phyloP scores from a whole-genome alignment of 768 basidiomycete genomes.

The Boletus huronensis region DNA sequence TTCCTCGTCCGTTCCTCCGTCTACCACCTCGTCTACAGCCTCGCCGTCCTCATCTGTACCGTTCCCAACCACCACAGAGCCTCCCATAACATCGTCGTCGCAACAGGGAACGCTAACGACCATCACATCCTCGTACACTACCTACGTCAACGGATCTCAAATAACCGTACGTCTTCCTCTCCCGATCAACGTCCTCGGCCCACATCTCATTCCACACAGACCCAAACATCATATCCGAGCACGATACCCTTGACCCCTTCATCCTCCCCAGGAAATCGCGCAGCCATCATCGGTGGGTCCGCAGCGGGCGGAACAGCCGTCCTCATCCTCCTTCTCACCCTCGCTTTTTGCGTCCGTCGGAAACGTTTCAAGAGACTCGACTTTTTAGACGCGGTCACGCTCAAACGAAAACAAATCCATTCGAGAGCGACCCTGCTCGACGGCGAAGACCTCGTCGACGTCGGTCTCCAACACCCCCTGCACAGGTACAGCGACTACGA shows the following conservation, averaged over 20 bases:
- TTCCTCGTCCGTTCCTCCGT: not conserved
- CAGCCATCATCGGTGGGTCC: constrained; percentile 41
- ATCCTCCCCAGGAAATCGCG: constrained; percentile 23
- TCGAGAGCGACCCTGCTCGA: constrained; percentile 23
- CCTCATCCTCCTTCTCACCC: constrained; percentile 34
- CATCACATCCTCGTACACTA: constrained; percentile 21
- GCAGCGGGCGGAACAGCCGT: constrained; percentile 38
- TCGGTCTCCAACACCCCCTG: constrained; percentile 3
- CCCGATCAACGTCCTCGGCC: not conserved
- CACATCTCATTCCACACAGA: constrained; percentile 7
- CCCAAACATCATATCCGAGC: constrained; percentile 11
- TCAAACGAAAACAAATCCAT: constrained; percentile 18
- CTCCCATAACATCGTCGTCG: constrained; percentile 4
- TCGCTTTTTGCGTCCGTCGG: constrained; percentile 37
- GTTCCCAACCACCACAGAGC: not conserved
- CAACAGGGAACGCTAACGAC: constrained; percentile 10
- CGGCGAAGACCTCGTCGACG: constrained; percentile 24
- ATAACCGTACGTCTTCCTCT: constrained; percentile 16
- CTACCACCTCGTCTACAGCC: not conserved
- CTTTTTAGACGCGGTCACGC: constrained; percentile 28
- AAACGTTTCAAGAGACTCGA: constrained; percentile 35
- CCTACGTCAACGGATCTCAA: constrained; percentile 12
- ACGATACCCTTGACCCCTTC: constrained; percentile 16
- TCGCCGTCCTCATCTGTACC: constrained; percentile 1
- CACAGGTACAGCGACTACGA: constrained; percentile 19